These are phyloP conservation scores for Arthroderma sp. DNA, from an alignment of 2,329 filamentous ascomycete genomes.

Conservation along the genomic window DNA sequence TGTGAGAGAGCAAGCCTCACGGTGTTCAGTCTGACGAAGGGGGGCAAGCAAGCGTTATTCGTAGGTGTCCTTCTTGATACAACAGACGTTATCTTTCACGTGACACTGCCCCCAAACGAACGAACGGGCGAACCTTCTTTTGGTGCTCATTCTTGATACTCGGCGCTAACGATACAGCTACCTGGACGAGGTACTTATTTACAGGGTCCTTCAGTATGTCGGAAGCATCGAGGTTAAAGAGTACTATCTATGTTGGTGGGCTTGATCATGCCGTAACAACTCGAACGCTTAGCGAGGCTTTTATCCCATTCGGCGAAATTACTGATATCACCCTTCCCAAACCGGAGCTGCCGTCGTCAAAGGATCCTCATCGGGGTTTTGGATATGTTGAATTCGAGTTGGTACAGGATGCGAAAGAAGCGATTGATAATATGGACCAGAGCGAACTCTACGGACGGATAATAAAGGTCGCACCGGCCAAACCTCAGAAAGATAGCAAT, in stretches of 20 bases:
- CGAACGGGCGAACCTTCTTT: no score
- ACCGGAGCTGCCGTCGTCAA: constrained; percentile 65
- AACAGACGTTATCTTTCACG: no score
- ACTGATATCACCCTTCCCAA: constrained; percentile 82
- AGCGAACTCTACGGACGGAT: constrained; percentile 86
- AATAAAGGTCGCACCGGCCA: constrained; percentile 84
- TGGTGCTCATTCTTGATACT: no score
- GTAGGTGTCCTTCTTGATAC: no score
- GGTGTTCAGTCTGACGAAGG: no score
- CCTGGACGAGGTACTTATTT: no score
- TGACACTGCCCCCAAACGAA: no score
- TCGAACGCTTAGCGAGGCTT: constrained; percentile 71
- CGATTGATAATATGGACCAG: constrained; percentile 98
- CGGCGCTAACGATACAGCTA: no score
- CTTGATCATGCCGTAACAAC: constrained; percentile 66
- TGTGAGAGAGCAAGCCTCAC: no score
- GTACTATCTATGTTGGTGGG: constrained; percentile 84
- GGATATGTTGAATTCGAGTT: constrained; percentile 93
- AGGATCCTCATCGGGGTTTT: constrained; percentile 76
- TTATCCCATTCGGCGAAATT: constrained; percentile 94
- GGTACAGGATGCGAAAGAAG: constrained; percentile 73
- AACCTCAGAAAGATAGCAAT: constrained; percentile 75
- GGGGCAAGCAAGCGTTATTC: no score
- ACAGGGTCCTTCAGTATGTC: constrained; percentile 44
- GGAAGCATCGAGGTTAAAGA: constrained; percentile 69